phyloP scores from a whole-genome alignment of 2,329 filamentous ascomycete genomes.

The Fusarium stilboides region DNA sequence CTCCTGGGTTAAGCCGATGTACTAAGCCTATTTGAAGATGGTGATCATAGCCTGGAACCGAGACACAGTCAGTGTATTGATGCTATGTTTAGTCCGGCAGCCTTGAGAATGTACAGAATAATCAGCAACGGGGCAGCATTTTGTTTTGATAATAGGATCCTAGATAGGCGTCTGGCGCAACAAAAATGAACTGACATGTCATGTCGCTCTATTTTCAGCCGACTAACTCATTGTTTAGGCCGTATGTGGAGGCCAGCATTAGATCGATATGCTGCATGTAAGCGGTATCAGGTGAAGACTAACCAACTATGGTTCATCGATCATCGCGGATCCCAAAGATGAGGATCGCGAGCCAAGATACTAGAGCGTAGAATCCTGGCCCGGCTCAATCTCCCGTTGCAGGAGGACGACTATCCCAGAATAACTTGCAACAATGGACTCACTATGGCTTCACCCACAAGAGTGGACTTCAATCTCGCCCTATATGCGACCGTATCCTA shows the following conservation, averaged over 20 bases:
- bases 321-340: constrained; percentile 18
- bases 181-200: constrained; percentile 55
- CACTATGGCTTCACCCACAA: constrained; percentile 17
- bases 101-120: constrained; percentile 44
- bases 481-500: constrained; percentile 47
- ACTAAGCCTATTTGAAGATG: constrained; percentile 13
- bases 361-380: constrained; percentile 12
- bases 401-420: constrained; percentile 27
- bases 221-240: constrained; percentile 10
- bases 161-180: constrained; percentile 63
- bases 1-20: constrained; percentile 60
- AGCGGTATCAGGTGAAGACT: constrained; percentile 37
- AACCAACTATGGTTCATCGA: constrained; percentile 19
- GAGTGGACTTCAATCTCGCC: constrained; percentile 50
- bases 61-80: constrained; percentile 22
- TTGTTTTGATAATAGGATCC: constrained; percentile 54
- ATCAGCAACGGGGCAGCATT: constrained; percentile 46
- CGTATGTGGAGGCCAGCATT: constrained; percentile 23
- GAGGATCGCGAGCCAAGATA: constrained; percentile 14
- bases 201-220: constrained; percentile 45
- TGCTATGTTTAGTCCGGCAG: constrained; percentile 16
- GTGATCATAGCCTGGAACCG: constrained; percentile 38
- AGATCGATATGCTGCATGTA: constrained; percentile 30
- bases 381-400: constrained; percentile 20
- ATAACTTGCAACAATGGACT: constrained; percentile 31